These are phyloP conservation scores for Amanita phalloides DNA, from an alignment of 768 basidiomycete species.

Conservation along the genomic window DNA sequence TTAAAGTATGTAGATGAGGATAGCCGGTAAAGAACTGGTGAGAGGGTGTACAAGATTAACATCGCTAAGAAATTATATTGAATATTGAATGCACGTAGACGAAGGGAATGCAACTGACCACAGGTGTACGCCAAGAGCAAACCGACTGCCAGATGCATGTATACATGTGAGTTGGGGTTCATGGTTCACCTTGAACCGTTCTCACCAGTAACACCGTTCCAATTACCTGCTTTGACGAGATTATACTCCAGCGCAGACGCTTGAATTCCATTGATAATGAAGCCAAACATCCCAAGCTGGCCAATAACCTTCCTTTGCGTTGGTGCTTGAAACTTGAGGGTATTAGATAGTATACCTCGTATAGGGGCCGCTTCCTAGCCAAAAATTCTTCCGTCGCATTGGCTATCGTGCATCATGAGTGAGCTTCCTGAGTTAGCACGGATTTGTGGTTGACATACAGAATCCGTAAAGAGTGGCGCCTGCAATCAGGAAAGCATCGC, in stretches of 20 bases:
- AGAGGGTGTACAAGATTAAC: constrained; percentile 78
- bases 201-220: constrained; percentile 65
- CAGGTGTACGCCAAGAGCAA: constrained; percentile 29
- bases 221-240: constrained; percentile 51
- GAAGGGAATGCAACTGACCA: constrained; percentile 16
- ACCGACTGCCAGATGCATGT: constrained; percentile 22
- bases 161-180: too few species aligned
- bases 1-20: constrained; percentile 84
- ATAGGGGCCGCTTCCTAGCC: constrained; percentile 68
- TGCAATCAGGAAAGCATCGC: constrained; percentile 80
- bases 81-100: constrained; percentile 6
- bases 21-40: constrained; percentile 74
- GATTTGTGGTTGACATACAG: constrained; percentile 35
- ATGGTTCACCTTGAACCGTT: background rate
- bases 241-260: constrained; percentile 65
- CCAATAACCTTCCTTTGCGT: constrained; percentile 52
- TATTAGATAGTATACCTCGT: constrained; percentile 37
- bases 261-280: constrained; percentile 70
- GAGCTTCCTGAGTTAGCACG: background rate
- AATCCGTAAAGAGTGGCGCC: constrained; percentile 83
- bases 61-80: constrained; percentile 41
- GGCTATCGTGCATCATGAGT: constrained; percentile 36
- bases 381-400: constrained; percentile 88
- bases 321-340: background rate
- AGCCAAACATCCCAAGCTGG: constrained; percentile 79